Base-by-base conservation (phyloP, 495 filamentous ascomycete species). In the Aspergillus sclerotioniger region DNA sequence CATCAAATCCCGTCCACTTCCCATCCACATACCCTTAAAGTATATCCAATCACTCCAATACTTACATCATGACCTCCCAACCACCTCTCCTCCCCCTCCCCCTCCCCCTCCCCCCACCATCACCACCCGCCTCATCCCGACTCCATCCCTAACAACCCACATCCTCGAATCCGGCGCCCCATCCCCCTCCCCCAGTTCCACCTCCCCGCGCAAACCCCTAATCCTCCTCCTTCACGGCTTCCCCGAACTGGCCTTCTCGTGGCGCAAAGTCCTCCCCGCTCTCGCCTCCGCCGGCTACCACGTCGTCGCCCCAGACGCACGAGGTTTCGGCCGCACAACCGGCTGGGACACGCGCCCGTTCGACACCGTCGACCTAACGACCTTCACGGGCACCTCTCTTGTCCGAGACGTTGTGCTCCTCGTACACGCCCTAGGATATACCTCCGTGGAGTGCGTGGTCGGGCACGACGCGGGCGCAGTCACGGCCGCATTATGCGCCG, bases 381-480 rank as follows among this genome's bases (percentile, higher is more conserved):
- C 80, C 17, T 89, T 84, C 66, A 76, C 76, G 32, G 65, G 82
- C 54, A 85, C 84, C 1, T 79, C 74, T 25, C 70, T 89, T 0
- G 83, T 88, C 6, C 80, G 84, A 8, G 87, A 90, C 63, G 69
- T 83, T 17, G 75, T 89, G 1, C 72, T 80, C 31, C 76, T 89
- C 0, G 84, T 87, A 0, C 73, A 85, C 65, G 80, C 76, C 1
- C 71, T 89, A 35, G 85, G 85, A 0, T 85, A 87, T 60, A 67
- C 68, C 8, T 66, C 79, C 28, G 85, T 84, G 7, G 57, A 73
- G n/a, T 84, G 84, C 62, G 74, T 90, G 32, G 71, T 87, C 8
- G 86, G 87, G 20, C 86, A 90, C 63, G 86, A 90, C 67, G 86
- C 84, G 56, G 87, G 87, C 16, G 84, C 76, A 25, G 78, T 87